Evolutionary conservation across 331 rosid genomes (phyloP), one percentile per base, ranked within the genome.

Genomic region (Phaseolus coccineus): DNA sequence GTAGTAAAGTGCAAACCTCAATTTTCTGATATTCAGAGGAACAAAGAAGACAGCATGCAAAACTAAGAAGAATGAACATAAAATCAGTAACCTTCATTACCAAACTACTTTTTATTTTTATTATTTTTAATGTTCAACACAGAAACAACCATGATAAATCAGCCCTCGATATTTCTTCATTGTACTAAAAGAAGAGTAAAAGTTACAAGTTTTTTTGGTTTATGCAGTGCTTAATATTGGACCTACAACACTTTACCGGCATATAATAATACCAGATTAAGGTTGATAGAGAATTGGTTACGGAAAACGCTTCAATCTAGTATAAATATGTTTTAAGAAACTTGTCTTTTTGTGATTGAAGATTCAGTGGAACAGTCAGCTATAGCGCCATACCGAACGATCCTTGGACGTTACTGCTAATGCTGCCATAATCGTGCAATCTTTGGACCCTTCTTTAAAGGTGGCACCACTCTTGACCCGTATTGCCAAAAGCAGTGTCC

Each of bases 391-490:
- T 65, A 56, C 42, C 42, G 67, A 78, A 73, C 44, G 1, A 64
- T 57, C 8, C 22, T 65, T 66, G 71, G 73, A 50, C 1, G 69
- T 58, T 27, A 67, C 37, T 24, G 44, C 66, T 19, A 47, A 50
- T 66, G 44, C 13, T 59, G 63, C 68, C 47, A 57, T 48, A 37
- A 48, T 10, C 22, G 72, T 68, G 75, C 58, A 79, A 25, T 15
- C n/a, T 69, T 74, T 69, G 84, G 81, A 79, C 75, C 81, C 57
- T 74, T 69, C 27, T 25, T 67, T 52, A 84, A 74, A 61, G 58
- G 24, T 37, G 69, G 52, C 62, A 42, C 57, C 10, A 25, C 4
- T 0, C 12, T 68, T 59, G 81, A 33, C 57, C 78, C 76, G 27
- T 84, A 51, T 52, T 42, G 73, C 66, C 66, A 51, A 71, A 77